These are phyloP conservation scores for Physcomitrium patens DNA, from an alignment of 225 moss, liverwort and hornwort genomes.

Conservation along the genomic window DNA sequence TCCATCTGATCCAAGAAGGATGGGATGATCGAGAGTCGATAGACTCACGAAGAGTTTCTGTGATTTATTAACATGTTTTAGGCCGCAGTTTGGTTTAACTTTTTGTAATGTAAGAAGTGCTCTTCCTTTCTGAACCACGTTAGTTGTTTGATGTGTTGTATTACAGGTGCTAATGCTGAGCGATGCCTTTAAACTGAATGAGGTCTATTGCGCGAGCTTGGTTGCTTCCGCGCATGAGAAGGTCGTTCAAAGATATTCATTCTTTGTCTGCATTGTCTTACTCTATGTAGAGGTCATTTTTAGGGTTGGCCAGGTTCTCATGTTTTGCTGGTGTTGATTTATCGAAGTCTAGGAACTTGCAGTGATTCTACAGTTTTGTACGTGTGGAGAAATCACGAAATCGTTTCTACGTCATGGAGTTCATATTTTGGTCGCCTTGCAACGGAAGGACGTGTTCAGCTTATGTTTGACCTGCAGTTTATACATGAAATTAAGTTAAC, in stretches of 20 bases:
- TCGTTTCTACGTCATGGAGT: neutral
- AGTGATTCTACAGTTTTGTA: neutral
- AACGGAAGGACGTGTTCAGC: neutral
- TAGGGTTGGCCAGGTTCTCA: neutral
- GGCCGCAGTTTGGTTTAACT: neutral
- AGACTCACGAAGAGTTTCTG: neutral
- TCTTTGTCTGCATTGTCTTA: neutral
- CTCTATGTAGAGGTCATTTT: slow-evolving; percentile 5
- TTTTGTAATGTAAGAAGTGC: neutral
- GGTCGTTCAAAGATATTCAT: slow-evolving; percentile 37
- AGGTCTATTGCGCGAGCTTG: slow-evolving; percentile 73
- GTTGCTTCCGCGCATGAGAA: slow-evolving; percentile 75
- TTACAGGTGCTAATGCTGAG: slow-evolving; percentile 74
- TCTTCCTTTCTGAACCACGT: neutral
- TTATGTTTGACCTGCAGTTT: neutral
- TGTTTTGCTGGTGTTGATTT: neutral
- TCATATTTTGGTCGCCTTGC: neutral
- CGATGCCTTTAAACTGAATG: slow-evolving; percentile 70
- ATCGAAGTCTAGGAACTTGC: neutral
- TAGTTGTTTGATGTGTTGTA: slow-evolving; percentile 14
- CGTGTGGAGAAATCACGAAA: neutral
- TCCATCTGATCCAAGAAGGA: neutral
- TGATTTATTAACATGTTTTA: no score
- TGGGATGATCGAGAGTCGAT: neutral
- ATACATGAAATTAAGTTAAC: no score